Conservation (phyloP, 257 asterid species). For the Rubia yunnanensis region DNA sequence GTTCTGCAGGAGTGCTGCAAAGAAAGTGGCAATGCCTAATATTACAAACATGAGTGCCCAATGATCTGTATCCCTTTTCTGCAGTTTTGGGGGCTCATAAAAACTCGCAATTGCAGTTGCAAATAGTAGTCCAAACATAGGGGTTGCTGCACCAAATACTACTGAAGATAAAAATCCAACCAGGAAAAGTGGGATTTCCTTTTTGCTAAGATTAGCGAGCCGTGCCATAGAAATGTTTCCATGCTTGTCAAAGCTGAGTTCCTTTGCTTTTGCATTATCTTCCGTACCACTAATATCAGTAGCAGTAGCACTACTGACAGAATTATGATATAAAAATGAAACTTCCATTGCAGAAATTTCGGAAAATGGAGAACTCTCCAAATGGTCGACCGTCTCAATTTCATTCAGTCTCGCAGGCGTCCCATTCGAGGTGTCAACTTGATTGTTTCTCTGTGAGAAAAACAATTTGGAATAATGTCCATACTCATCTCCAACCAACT, state of each 20-base stretch:
- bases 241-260: conserved; percentile 1
- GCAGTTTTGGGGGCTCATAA: conserved; percentile 18
- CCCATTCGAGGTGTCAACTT: not conserved
- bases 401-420: not conserved
- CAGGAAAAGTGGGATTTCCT: conserved; percentile 17
- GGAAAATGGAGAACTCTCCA: not conserved
- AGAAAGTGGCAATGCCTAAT: conserved; percentile 15
- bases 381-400: not conserved
- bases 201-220: conserved; percentile 16
- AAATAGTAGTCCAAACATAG: conserved; percentile 19
- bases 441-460: conserved; percentile 5
- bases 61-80: conserved; percentile 17
- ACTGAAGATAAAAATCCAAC: conserved; percentile 21
- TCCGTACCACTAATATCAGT: not conserved
- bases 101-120: conserved; percentile 20
- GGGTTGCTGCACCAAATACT: conserved; percentile 17
- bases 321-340: not conserved
- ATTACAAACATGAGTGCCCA: conserved; percentile 24
- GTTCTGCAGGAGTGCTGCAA: conserved; percentile 15
- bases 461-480: conserved; percentile 21
- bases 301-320: not conserved
- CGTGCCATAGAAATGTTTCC: conserved; percentile 4
- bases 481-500: conserved; percentile 14
- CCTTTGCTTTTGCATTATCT: not conserved
- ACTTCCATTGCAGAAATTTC: not conserved